Conservation (phyloP, 2,329 filamentous ascomycete species). For the Xylaria digitata region DNA sequence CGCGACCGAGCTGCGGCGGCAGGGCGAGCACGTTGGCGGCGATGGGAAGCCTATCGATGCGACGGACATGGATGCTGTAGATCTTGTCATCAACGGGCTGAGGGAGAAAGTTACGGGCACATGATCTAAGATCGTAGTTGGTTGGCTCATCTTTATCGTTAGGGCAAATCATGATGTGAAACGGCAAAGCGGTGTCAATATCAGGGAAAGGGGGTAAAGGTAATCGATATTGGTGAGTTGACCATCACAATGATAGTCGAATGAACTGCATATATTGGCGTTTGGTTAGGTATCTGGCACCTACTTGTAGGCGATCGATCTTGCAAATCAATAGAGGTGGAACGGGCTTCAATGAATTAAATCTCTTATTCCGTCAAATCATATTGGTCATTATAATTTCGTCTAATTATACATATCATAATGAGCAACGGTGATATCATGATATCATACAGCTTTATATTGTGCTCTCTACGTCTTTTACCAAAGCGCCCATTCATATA, state of each 20-base stretch:
- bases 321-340: slow-evolving; percentile 10
- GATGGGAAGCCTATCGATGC: slow-evolving; percentile 73
- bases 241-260: slow-evolving; percentile 13
- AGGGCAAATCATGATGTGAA: background rate
- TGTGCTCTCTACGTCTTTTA: slow-evolving; percentile 36
- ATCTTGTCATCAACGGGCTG: slow-evolving; percentile 76
- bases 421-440: slow-evolving; percentile 27
- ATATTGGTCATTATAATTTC: background rate
- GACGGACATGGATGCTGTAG: slow-evolving; percentile 86
- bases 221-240: background rate
- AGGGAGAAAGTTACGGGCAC: slow-evolving; percentile 61
- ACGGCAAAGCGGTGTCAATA: background rate
- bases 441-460: slow-evolving; percentile 46
- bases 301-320: slow-evolving; percentile 13
- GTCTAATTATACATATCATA: background rate
- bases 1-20: slow-evolving; percentile 68
- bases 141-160: background rate
- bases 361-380: background rate
- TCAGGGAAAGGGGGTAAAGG: background rate
- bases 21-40: slow-evolving; percentile 63
- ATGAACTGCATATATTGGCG: slow-evolving; percentile 39
- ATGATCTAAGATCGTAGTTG: slow-evolving; percentile 2
- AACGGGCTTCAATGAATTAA: background rate
- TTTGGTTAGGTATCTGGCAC: slow-evolving; percentile 31
- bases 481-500: slow-evolving; percentile 27